Evolutionary conservation across 2,329 filamentous ascomycete species (phyloP).

Genomic region (Exophiala dermatitidis): DNA sequence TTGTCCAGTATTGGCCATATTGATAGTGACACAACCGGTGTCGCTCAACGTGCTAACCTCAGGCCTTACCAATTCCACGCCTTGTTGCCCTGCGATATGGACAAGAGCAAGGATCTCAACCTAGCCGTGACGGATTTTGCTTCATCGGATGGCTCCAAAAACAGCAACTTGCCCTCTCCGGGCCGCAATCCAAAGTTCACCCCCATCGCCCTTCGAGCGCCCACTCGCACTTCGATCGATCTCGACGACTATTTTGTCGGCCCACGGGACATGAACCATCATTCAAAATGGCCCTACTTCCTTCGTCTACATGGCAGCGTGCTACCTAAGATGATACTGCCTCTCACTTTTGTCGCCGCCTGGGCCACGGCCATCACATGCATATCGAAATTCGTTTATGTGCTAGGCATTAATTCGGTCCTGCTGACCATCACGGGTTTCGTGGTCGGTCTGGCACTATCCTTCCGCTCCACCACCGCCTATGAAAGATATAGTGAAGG

Average conservation of each 20-base stretch:
- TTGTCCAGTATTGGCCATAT: background rate
- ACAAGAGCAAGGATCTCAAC: conserved; percentile 12
- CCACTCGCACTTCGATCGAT: conserved; percentile 35
- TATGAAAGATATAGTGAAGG: conserved; percentile 63
- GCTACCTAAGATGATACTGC: conserved; percentile 65
- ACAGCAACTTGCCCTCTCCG: conserved; percentile 12
- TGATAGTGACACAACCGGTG: background rate
- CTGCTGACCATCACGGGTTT: conserved; percentile 73
- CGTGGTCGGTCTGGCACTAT: conserved; percentile 70
- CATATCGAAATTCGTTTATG: conserved; percentile 44
- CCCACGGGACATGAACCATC: conserved; percentile 62
- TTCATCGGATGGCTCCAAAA: conserved; percentile 17
- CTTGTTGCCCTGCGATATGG: background rate
- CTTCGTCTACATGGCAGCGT: conserved; percentile 70
- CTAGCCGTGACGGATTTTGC: conserved; percentile 19
- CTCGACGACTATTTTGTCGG: conserved; percentile 55
- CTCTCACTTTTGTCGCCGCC: conserved; percentile 52
- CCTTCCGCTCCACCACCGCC: conserved; percentile 68
- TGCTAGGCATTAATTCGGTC: conserved; percentile 55
- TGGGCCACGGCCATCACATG: conserved; percentile 62
- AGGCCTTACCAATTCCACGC: background rate
- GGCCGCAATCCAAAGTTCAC: conserved; percentile 16
- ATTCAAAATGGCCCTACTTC: conserved; percentile 71
- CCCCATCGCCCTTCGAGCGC: conserved; percentile 15
- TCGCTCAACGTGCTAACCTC: background rate